A percentile compares a stretch with the other conserved stretches of the same genome.
Evolutionary conservation across 1,284 basidiomycete species (phyloP).

Genomic region (Mycena citricolor): DNA sequence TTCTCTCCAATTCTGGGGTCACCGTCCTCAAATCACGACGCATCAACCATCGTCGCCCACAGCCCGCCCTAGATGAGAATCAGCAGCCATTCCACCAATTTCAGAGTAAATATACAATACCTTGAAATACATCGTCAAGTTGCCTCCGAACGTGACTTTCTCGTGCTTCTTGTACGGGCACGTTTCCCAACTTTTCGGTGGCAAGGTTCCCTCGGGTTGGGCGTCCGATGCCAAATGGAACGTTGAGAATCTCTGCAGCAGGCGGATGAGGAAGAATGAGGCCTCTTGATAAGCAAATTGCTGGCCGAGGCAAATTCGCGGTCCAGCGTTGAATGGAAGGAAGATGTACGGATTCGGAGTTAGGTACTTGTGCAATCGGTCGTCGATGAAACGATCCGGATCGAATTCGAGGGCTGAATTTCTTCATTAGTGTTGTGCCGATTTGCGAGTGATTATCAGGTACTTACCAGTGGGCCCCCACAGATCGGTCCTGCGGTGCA

Average conservation of each 20-base stretch:
- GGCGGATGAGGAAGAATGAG: slow-evolving; percentile 24
- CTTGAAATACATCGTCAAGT: slow-evolving; percentile 33
- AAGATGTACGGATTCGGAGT: slow-evolving; percentile 22
- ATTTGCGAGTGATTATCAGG: too few species aligned
- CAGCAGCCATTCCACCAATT: neutral
- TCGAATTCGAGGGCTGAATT: slow-evolving; percentile 15
- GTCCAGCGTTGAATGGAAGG: slow-evolving; percentile 24
- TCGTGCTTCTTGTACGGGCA: slow-evolving; percentile 28
- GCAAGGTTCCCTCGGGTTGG: slow-evolving; percentile 27
- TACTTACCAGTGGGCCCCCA: slow-evolving; percentile 33
- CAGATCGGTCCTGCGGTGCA: slow-evolving; percentile 30
- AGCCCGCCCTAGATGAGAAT: slow-evolving; percentile 29
- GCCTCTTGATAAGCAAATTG: slow-evolving; percentile 41
- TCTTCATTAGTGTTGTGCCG: slow-evolving; percentile 28
- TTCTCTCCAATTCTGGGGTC: too few species aligned
- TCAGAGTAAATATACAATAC: slow-evolving; percentile 7
- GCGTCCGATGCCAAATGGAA: slow-evolving; percentile 36
- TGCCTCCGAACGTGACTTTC: slow-evolving; percentile 28
- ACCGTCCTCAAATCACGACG: too few species aligned
- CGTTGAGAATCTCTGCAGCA: slow-evolving; percentile 35
- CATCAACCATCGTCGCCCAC: slow-evolving; percentile 30
- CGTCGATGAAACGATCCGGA: slow-evolving; percentile 23
- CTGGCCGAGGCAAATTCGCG: slow-evolving; percentile 21
- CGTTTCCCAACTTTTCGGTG: slow-evolving; percentile 26
- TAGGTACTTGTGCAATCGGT: slow-evolving; percentile 17